Percentiles rank a stretch among this genome's conserved stretches.
phyloP scores from a whole-genome alignment of 108 stramenopile species.

The Nitzschia sp. region DNA sequence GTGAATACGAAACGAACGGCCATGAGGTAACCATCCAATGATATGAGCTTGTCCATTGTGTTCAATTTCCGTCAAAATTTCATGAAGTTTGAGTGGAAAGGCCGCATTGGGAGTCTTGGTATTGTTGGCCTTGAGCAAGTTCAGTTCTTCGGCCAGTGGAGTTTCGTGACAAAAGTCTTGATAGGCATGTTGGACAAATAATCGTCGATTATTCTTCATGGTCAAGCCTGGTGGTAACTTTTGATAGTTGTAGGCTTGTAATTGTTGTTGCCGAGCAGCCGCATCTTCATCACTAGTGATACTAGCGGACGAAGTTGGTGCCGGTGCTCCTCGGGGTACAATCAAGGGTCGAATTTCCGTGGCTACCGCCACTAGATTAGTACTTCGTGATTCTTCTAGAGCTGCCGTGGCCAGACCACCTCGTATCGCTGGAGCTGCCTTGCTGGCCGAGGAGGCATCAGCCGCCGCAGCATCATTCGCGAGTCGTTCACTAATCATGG shows the following conservation, averaged over 20 bases:
- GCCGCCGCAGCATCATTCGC: not conserved
- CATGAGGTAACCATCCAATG: conserved; percentile 81
- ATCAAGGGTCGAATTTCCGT: not conserved
- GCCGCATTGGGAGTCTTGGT: conserved; percentile 51
- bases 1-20: conserved; percentile 73
- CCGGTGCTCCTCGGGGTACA: not conserved
- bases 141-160: conserved; percentile 33
- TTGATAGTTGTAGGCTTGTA: conserved; percentile 34
- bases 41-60: conserved; percentile 61
- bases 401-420: not conserved
- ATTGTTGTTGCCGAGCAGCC: not conserved
- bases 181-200: conserved; percentile 46
- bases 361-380: not conserved
- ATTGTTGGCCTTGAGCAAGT: conserved; percentile 16
- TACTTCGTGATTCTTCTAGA: too few species aligned
- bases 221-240: conserved; percentile 51
- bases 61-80: conserved; percentile 67
- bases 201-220: conserved; percentile 44
- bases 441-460: not conserved
- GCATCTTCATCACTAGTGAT: not conserved
- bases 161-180: conserved; percentile 42
- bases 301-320: not conserved
- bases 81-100: conserved; percentile 80
- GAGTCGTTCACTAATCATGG: conserved; percentile 47
- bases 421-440: not conserved